Conservation (phyloP, 441 rosid species). For the Adansonia gregorii region DNA sequence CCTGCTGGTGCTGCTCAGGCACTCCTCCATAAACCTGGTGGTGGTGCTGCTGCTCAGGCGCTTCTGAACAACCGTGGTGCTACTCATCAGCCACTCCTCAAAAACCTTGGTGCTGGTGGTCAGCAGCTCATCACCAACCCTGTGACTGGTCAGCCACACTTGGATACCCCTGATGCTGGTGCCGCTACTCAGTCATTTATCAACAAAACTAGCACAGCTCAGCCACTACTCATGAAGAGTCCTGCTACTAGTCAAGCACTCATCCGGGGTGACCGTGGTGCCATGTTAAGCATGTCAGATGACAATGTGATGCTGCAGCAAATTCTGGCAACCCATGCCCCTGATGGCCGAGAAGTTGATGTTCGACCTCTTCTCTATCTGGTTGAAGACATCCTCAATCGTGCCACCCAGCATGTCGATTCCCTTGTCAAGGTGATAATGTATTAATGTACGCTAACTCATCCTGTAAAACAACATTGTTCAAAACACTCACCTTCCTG, state of each 20-base stretch:
- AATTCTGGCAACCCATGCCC: slow-evolving; percentile 62
- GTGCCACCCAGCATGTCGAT: slow-evolving; percentile 55
- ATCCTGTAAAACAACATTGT: not conserved
- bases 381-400: slow-evolving; percentile 21
- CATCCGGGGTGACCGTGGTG: slow-evolving; percentile 23
- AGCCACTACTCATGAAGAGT: not conserved
- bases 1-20: not conserved
- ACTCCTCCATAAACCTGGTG: not conserved
- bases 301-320: slow-evolving; percentile 68
- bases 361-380: no score
- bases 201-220: not conserved
- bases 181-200: not conserved
- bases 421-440: slow-evolving; percentile 35
- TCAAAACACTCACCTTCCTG: slow-evolving; percentile 4
- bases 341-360: slow-evolving; percentile 50
- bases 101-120: not conserved
- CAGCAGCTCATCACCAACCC: not conserved
- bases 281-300: slow-evolving; percentile 62
- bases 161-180: not conserved
- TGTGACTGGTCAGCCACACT: slow-evolving; percentile 5
- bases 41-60: not conserved
- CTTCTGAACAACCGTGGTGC: not conserved
- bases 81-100: slow-evolving; percentile 1
- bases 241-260: not conserved
- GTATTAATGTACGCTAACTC: not conserved